These are phyloP conservation scores for Clarireedia hainanense DNA, from an alignment of 2,329 filamentous ascomycete species.

Conservation along the genomic window DNA sequence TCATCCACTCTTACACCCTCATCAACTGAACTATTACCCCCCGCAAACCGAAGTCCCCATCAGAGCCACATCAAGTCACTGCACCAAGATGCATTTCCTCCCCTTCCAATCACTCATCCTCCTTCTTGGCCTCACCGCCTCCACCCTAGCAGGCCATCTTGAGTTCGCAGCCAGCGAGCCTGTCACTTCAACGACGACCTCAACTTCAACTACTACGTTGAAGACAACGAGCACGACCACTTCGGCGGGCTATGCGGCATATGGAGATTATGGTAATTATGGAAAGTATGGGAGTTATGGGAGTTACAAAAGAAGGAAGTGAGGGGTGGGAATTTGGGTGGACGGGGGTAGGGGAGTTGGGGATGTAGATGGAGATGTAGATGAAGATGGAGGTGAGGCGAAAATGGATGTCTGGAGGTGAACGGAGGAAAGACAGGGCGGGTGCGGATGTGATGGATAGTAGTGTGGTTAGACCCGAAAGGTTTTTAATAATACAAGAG, in stretches of 20 bases:
- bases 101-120: background rate
- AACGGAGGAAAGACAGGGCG: no score
- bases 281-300: conserved; percentile 6
- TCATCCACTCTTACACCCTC: background rate
- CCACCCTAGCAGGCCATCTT: background rate
- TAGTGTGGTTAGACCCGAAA: no score
- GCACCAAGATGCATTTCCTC: background rate
- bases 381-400: no score
- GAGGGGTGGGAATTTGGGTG: no score
- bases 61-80: background rate
- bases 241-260: background rate
- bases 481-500: no score
- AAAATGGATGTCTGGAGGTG: no score
- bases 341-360: no score
- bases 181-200: background rate
- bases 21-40: background rate
- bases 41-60: background rate
- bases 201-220: background rate
- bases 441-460: no score
- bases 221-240: background rate
- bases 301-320: conserved; percentile 4
- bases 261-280: conserved; percentile 7
- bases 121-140: background rate
- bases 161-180: background rate
- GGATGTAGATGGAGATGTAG: no score